Conservation (phyloP, 257 asterid genomes). For the Craterostigma plantagineum region DNA sequence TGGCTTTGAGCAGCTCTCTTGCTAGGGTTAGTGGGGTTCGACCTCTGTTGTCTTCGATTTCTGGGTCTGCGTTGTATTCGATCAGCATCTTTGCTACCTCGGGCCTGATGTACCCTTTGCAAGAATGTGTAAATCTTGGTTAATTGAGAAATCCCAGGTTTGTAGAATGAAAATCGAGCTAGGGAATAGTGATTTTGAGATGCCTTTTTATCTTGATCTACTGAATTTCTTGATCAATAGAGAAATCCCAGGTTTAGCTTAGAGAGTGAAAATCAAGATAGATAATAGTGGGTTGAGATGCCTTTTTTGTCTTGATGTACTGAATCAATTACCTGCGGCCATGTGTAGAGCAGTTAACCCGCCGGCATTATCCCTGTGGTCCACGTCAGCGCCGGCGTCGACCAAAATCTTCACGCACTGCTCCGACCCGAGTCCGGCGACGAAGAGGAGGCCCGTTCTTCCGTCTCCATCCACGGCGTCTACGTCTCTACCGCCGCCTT, state of each 20-base stretch:
- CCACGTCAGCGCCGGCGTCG: conserved; percentile 58
- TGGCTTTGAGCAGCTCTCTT: conserved; percentile 38
- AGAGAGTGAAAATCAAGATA: too few relatives aligned
- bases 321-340: conserved; percentile 26
- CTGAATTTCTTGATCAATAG: too few relatives aligned
- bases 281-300: too few relatives aligned
- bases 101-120: conserved; percentile 48
- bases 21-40: conserved; percentile 65
- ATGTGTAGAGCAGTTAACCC: conserved; percentile 74
- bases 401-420: conserved; percentile 41
- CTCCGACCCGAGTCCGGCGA: conserved; percentile 83
- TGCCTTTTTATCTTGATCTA: too few relatives aligned
- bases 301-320: too few relatives aligned
- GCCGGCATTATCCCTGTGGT: conserved; percentile 39
- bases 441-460: conserved; percentile 76
- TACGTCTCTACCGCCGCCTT: conserved; percentile 54
- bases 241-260: too few relatives aligned
- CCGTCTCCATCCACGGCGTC: conserved; percentile 76
- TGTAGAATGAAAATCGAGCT: too few relatives aligned
- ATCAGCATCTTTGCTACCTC: conserved; percentile 42
- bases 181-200: too few relatives aligned
- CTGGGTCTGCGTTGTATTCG: conserved; percentile 53
- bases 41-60: conserved; percentile 36
- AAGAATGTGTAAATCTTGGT: too few relatives aligned
- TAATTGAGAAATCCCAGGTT: too few relatives aligned